Base-by-base conservation (phyloP, 768 basidiomycete genomes). In the Mycena rebaudengoi region DNA sequence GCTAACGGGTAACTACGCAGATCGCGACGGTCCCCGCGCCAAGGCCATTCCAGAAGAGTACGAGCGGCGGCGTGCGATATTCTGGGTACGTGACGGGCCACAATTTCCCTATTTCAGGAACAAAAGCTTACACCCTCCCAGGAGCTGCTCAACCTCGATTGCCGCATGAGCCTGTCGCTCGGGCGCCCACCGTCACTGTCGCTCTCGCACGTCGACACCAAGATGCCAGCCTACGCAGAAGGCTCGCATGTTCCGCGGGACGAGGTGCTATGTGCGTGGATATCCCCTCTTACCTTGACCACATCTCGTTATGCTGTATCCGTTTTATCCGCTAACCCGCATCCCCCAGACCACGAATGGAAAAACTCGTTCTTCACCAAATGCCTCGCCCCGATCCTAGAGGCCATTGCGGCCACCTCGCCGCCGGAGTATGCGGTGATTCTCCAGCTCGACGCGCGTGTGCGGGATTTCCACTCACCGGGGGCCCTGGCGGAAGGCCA, bases 281-380 rank as follows among this genome's bases (percentile, higher is more conserved):
- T n/a, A n/a, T n/a, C n/a, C 76, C 20, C 48, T 32, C 20, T 33
- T 16, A 33, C 32, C 14, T 59, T 40, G 29, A n/a, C 33, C 16
- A 4, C 33, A 7, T 25, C 32, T 20, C 14, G 45, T 40, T 30
- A 41, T 49, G 5, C 7, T 23, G 26, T 46, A 56, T 29, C 59
- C 18, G 61, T 79, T 75, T 59, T 41, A 21, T 39, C 41, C 41
- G 20, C 32, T 37, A 26, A n/a, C n/a, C n/a, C n/a, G n/a, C n/a
- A n/a, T n/a, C n/a, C n/a, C n/a, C n/a, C 69, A 90, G 89, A 90
- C 73, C 89, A 90, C 60, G 83, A 87, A 70, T 91, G 90, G 90
- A 90, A 90, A 69, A 86, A 88, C 66, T 75, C 78, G 1, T 91
- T 91, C 76, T 88, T 89, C 70, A 79, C 83, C 28, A 70, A 86